Percentiles rank a stretch among this genome's conserved stretches.
phyloP scores from a whole-genome alignment of 345 rosid genomes.

The Microcos paniculata region DNA sequence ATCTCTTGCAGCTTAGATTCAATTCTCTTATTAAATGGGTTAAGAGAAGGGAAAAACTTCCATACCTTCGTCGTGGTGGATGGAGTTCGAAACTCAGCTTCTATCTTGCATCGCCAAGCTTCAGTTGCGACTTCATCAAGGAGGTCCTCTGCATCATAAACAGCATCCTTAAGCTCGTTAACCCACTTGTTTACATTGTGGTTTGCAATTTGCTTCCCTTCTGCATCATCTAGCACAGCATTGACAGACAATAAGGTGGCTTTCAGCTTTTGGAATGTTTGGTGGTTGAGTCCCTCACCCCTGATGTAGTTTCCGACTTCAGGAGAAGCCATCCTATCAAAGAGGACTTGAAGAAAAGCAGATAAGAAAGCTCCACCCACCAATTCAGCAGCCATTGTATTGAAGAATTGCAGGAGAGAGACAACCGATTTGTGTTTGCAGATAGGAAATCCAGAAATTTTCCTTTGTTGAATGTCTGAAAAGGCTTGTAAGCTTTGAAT shows the following conservation, averaged over 20 bases:
- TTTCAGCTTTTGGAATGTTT: slow-evolving; percentile 10
- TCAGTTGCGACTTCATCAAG: neutral
- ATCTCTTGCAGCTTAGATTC: neutral
- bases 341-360: slow-evolving; percentile 23
- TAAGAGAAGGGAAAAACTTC: neutral
- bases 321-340: slow-evolving; percentile 19
- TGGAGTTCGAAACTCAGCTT: neutral
- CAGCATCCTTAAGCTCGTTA: slow-evolving; percentile 18
- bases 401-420: too few species aligned
- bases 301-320: slow-evolving; percentile 5
- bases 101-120: neutral
- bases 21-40: slow-evolving; percentile 12
- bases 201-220: slow-evolving; percentile 24
- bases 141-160: slow-evolving; percentile 7
- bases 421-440: too few species aligned
- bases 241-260: slow-evolving; percentile 4
- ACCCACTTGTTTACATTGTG: slow-evolving; percentile 11
- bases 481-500: neutral
- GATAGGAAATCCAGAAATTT: neutral
- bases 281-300: neutral
- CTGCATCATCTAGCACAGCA: slow-evolving; percentile 21
- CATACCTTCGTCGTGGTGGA: neutral
- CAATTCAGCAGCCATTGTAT: neutral
- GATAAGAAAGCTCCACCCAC: slow-evolving; percentile 11
- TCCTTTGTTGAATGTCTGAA: too few species aligned